Evolutionary conservation across 306 rosid species (phyloP), one percentile per base, ranked within the genome.

Genomic region (Prunus fruticosa): DNA sequence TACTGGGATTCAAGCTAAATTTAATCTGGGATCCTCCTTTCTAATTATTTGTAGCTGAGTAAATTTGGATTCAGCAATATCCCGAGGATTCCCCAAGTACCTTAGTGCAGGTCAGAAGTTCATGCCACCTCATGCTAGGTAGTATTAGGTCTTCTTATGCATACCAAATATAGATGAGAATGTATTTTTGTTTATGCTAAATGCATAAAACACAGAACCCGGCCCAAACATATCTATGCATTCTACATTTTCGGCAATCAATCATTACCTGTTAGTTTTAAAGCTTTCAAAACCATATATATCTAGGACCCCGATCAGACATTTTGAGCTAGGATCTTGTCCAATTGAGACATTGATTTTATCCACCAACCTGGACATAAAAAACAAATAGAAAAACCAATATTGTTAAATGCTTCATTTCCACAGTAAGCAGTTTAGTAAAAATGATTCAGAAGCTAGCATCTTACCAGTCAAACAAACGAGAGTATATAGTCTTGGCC

Each of bases 261-360:
- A 27, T 71, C 70, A 82, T 86, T 82, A 90, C 96, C 98, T 88
- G 82, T 94, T 94, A 67, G 86, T 67, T 81, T 72, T 66, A 79
- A 94, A 94, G 90, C 93, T 90, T 80, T 94, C 98, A 82, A 94
- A 94, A 78, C 98, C 97, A 84, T 94, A 94, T 75, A 91, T 94
- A 87, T 91, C 97, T 78, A 94, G 96, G 74, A 94, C 89, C 65
- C 98, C 97, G 25, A 94, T 91, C 84, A 88, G 88, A 83, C 65
- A 81, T 32, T 88, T 87, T 52, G 98, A 90, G 87, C 53, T 47
- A 71, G 91, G 75, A 73, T 94, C 97, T 83, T 91, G 98, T 78
- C 96, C 98, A 70, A 94, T 91, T 76, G 98, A 90, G 78, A 81
- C 75, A 84, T 94, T 94, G 77, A 91, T 90, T 85, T 91, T 94